A percentile compares a stretch with the other conserved stretches of the same genome.
These are phyloP conservation scores for Podila epigama DNA, from an alignment of 192 early-diverging fungal genomes.

Conservation along the genomic window DNA sequence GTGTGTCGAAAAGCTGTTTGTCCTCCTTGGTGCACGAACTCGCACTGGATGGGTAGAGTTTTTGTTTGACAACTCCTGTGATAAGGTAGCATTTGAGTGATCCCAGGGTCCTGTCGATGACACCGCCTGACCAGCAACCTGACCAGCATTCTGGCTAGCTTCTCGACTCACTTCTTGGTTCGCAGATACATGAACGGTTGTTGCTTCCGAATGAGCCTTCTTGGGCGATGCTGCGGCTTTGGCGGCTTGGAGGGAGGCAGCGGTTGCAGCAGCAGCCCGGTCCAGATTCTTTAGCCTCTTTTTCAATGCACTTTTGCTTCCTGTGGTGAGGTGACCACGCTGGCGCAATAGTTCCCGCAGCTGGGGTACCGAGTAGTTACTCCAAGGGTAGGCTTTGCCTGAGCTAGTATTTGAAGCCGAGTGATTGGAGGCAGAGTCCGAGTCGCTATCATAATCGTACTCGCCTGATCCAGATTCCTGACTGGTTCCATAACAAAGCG, in stretches of 20 bases:
- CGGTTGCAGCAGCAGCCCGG: neutral
- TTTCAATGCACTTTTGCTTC: constrained; percentile 24
- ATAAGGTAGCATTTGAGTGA: too few species aligned
- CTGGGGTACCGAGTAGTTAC: constrained; percentile 34
- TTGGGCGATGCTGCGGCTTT: neutral
- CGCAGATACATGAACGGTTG: neutral
- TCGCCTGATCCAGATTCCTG: constrained; percentile 6
- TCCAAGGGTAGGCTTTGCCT: constrained; percentile 32
- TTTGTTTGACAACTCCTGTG: neutral
- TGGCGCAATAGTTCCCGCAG: constrained; percentile 35
- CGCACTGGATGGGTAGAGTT: constrained; percentile 5
- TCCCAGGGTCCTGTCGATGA: neutral
- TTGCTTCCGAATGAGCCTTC: constrained; percentile 1
- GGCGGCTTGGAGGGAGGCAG: neutral
- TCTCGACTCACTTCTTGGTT: too few species aligned
- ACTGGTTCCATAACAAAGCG: neutral
- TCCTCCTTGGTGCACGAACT: constrained; percentile 19
- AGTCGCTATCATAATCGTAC: constrained; percentile 12
- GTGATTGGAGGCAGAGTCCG: constrained; percentile 18
- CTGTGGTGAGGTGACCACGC: constrained; percentile 36
- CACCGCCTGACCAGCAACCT: neutral
- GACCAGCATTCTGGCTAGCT: too few species aligned
- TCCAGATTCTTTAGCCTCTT: constrained; percentile 34
- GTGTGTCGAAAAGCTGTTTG: constrained; percentile 45
- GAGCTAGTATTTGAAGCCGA: neutral